Evolutionary conservation across 2,329 filamentous ascomycete genomes (phyloP).

Genomic region (Phaeosphaeria sp.): DNA sequence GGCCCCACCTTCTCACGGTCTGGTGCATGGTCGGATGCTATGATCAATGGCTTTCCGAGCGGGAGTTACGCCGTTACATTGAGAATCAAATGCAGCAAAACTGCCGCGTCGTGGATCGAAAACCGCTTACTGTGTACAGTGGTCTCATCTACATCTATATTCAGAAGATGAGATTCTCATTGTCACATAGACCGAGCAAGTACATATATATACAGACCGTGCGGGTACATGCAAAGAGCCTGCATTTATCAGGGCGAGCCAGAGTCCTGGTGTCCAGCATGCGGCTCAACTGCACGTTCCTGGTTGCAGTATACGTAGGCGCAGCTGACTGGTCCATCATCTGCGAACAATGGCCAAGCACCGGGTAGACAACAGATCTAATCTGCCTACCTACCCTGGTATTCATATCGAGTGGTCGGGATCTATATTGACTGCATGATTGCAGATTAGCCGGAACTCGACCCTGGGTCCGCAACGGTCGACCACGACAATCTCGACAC

Average conservation of each 20-base stretch:
- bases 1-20: not conserved
- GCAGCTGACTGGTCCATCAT: slow-evolving; percentile 17
- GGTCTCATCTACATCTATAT: not conserved
- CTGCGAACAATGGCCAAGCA: slow-evolving; percentile 8
- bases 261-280: slow-evolving; percentile 8
- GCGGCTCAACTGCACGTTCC: slow-evolving; percentile 29
- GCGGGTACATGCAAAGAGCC: not conserved
- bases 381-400: slow-evolving; percentile 8
- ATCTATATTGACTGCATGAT: slow-evolving; percentile 34
- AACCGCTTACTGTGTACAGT: not conserved
- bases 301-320: slow-evolving; percentile 12
- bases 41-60: too few relatives aligned
- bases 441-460: slow-evolving; percentile 39
- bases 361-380: slow-evolving; percentile 12
- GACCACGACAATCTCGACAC: not conserved
- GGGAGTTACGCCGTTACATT: too few relatives aligned
- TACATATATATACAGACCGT: not conserved
- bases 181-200: not conserved
- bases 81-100: not conserved
- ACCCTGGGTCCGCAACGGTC: slow-evolving; percentile 10
- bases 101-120: not conserved
- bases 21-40: not conserved
- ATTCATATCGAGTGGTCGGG: slow-evolving; percentile 23
- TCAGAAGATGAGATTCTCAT: not conserved
- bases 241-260: not conserved